Conservation (phyloP, 371 early-diverging fungal genomes). For the Blakeslea trispora region DNA sequence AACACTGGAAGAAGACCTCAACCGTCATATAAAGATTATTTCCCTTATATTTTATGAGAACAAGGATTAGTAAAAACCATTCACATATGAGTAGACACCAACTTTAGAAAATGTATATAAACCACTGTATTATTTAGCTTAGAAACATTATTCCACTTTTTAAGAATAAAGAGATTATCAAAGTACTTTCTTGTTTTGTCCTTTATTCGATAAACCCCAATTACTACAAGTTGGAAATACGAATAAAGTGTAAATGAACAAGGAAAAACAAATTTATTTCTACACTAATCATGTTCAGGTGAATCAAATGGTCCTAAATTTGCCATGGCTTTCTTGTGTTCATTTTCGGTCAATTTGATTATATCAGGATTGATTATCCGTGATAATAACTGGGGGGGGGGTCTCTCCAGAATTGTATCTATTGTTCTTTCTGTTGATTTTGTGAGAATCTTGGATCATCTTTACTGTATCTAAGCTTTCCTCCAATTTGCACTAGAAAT, state of each 20-base stretch:
- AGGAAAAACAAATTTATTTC: no score
- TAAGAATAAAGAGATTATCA: neutral
- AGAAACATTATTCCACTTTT: no score
- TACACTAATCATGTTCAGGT: constrained; percentile 14
- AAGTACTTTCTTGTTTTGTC: neutral
- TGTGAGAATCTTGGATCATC: constrained; percentile 16
- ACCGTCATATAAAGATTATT: no score
- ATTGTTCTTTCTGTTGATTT: constrained; percentile 15
- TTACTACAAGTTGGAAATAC: no score
- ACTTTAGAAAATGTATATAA: no score
- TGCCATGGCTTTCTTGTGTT: constrained; percentile 17
- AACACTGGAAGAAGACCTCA: no score
- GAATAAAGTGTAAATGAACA: no score
- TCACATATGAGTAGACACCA: no score
- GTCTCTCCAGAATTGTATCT: constrained; percentile 18
- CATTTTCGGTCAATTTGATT: constrained; percentile 18
- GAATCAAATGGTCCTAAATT: constrained; percentile 18
- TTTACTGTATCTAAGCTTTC: constrained; percentile 18
- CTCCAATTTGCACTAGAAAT: constrained; percentile 19
- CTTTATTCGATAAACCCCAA: neutral
- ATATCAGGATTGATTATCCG: constrained; percentile 11
- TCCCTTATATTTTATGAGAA: no score
- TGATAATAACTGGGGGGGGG: constrained; percentile 6
- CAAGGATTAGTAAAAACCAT: no score
- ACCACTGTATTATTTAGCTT: no score